Conservation (phyloP, 768 basidiomycete genomes). For the Kwoniella europaea region DNA sequence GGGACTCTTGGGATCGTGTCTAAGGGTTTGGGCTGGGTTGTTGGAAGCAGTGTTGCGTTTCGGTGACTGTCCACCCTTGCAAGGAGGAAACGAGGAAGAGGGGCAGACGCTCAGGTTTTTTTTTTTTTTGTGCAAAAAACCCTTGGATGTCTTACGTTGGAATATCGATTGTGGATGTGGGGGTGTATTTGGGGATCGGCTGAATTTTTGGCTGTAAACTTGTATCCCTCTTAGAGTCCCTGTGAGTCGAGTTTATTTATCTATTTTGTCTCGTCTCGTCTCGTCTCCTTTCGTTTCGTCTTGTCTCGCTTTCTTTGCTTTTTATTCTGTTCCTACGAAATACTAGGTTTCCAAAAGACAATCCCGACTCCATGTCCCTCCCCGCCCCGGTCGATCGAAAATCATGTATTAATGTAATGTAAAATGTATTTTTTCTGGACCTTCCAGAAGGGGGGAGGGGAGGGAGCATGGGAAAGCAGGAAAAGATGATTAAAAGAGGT, state of each 20-base stretch:
- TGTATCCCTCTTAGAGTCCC: background rate
- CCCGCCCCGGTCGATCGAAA: slow-evolving; percentile 1
- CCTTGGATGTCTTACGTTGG: background rate
- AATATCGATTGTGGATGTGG: background rate
- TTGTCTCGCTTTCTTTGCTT: background rate
- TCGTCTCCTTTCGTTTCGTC: background rate
- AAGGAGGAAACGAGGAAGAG: background rate
- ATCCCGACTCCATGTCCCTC: slow-evolving; percentile 5
- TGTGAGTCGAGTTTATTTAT: background rate
- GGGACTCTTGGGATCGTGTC: too few species aligned
- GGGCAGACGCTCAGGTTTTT: background rate
- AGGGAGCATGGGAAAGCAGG: background rate
- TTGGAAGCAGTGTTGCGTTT: background rate
- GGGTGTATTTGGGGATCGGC: background rate
- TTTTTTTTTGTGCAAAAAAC: too few species aligned
- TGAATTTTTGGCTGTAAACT: too few species aligned
- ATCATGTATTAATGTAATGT: background rate
- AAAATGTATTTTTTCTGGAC: background rate
- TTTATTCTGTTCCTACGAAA: slow-evolving; percentile 1
- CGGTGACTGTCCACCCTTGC: background rate
- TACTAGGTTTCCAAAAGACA: background rate
- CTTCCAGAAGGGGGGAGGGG: background rate
- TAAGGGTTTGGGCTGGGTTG: background rate
- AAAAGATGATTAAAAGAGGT: background rate
- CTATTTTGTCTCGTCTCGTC: background rate